Conservation (phyloP, 805 yeast genomes). For the Saccharomyces cerevisiae region DNA sequence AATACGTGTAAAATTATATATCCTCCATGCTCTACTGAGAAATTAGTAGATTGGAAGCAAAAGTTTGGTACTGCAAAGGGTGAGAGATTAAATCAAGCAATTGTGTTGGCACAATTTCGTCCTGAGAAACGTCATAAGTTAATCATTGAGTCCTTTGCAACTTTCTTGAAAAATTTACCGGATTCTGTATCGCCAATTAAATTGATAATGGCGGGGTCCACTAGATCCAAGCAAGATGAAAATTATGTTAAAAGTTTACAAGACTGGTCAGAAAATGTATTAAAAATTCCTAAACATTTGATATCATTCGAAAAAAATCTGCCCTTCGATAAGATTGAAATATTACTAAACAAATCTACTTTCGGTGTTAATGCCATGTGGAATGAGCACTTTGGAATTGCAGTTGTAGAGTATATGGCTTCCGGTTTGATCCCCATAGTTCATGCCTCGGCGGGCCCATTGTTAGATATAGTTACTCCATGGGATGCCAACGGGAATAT, state of each 20-base stretch:
- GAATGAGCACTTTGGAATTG: conserved; percentile 98
- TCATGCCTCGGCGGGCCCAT: conserved; percentile 95
- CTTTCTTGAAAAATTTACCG: conserved; percentile 35
- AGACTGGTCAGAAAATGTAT: conserved; percentile 32
- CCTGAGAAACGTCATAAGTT: conserved; percentile 87
- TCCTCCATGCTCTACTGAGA: conserved; percentile 85
- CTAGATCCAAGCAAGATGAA: conserved; percentile 62
- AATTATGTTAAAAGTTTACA: conserved; percentile 45
- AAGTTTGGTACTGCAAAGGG: conserved; percentile 5
- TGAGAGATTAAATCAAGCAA: conserved; percentile 31
- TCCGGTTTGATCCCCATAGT: conserved; percentile 81
- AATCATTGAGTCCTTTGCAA: conserved; percentile 54
- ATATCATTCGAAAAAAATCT: conserved; percentile 64
- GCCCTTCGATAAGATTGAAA: conserved; percentile 53
- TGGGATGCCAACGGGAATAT: conserved; percentile 32
- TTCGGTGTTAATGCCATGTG: conserved; percentile 95
- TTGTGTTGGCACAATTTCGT: conserved; percentile 78
- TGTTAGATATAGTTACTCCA: conserved; percentile 70
- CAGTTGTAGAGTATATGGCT: conserved; percentile 87
- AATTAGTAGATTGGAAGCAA: conserved; percentile 28
- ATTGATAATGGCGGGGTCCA: conserved; percentile 74
- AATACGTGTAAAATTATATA: conserved; percentile 45
- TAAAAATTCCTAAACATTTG: conserved; percentile 35
- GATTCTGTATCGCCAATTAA: conserved; percentile 36
- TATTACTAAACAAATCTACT: conserved; percentile 45